Percentiles rank a stretch among this genome's conserved stretches.
Conservation (phyloP, 2,329 filamentous ascomycete species). For the Didymellaceae sp. region DNA sequence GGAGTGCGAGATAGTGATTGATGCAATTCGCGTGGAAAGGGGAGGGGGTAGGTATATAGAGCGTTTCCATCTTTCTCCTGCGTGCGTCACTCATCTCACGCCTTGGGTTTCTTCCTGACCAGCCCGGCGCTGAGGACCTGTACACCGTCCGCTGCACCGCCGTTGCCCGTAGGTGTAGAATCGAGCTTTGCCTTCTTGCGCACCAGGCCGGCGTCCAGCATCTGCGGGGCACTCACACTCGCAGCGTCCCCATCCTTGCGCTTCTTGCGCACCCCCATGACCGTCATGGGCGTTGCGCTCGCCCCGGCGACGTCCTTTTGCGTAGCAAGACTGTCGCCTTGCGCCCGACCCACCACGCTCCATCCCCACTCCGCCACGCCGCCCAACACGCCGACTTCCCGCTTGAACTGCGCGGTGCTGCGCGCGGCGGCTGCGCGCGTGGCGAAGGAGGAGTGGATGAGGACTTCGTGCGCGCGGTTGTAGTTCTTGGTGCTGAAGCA, state of each 20-base stretch:
- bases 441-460: constrained; percentile 77
- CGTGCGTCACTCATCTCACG: constrained; percentile 15
- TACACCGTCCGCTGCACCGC: constrained; percentile 23
- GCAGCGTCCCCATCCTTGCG: constrained; percentile 33
- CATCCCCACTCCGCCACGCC: constrained; percentile 39
- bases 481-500: constrained; percentile 70
- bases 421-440: constrained; percentile 66
- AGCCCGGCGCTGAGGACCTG: constrained; percentile 40
- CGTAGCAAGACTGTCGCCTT: no score
- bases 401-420: constrained; percentile 74
- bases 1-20: no score
- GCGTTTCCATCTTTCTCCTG: no score
- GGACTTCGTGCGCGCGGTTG: constrained; percentile 70
- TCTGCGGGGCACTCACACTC: constrained; percentile 13
- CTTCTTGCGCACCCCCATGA: constrained; percentile 46
- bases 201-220: constrained; percentile 32
- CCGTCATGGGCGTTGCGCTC: constrained; percentile 25
- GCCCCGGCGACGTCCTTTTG: background rate
- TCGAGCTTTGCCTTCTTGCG: constrained; percentile 45
- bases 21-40: no score
- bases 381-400: constrained; percentile 63
- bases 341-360: constrained; percentile 37
- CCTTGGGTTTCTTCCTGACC: constrained; percentile 46
- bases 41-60: no score
- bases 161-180: constrained; percentile 7